Evolutionary conservation across 805 yeast genomes (phyloP).

Genomic region (Wickerhamiella kurtzmanii): DNA sequence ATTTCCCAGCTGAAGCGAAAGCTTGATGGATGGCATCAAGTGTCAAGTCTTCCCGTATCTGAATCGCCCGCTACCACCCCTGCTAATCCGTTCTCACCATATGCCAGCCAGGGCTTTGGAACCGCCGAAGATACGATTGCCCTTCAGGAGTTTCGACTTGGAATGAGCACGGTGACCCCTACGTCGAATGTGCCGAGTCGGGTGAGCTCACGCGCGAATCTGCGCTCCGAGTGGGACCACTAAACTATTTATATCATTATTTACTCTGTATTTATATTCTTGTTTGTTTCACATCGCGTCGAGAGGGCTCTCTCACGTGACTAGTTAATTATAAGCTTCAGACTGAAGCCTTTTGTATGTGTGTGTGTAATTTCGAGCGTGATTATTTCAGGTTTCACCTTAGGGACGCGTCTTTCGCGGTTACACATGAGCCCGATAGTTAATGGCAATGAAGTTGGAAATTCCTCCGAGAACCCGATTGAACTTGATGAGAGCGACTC

Average conservation of each 20-base stretch:
- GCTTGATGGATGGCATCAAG: background rate
- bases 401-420: background rate
- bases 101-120: background rate
- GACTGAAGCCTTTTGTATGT: no score
- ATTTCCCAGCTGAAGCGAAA: background rate
- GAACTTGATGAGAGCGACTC: background rate
- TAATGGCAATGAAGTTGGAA: background rate
- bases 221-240: slow-evolving; percentile 10
- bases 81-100: background rate
- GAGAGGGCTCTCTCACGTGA: background rate
- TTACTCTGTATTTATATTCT: background rate
- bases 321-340: background rate
- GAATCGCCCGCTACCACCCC: background rate
- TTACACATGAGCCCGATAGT: no score
- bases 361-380: no score
- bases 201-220: slow-evolving; percentile 16
- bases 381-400: background rate
- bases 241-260: background rate
- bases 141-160: background rate
- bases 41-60: background rate
- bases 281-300: no score
- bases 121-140: background rate
- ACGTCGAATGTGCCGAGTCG: slow-evolving; percentile 12
- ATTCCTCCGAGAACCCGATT: background rate
- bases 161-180: background rate